Conservation (phyloP, 306 rosid species). For the Sicyos edulis region DNA sequence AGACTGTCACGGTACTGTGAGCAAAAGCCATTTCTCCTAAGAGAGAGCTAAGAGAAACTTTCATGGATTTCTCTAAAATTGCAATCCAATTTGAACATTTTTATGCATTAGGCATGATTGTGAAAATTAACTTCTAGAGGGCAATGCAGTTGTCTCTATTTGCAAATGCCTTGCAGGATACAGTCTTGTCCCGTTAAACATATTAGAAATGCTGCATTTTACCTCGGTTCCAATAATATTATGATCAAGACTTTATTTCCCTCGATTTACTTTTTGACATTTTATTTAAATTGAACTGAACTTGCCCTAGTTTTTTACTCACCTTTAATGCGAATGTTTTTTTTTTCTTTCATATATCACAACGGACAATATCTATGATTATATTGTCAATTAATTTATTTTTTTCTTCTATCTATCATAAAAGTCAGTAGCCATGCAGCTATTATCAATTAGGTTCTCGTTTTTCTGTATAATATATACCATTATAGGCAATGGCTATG, state of each 20-base stretch:
- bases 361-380: not conserved
- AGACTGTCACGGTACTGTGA: conserved; percentile 5
- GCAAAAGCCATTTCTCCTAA: conserved; percentile 3
- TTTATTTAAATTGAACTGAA: not conserved
- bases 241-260: not conserved
- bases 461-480: not conserved
- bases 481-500: not conserved
- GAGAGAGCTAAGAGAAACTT: conserved; percentile 1
- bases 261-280: not conserved
- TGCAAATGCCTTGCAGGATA: not conserved
- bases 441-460: not conserved
- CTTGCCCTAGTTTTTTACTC: conserved; percentile 13
- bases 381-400: not conserved
- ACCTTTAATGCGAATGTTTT: not conserved
- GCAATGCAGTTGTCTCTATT: not conserved
- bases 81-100: not conserved
- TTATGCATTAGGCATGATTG: not conserved
- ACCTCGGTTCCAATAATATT: not conserved
- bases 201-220: not conserved
- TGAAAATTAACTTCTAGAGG: not conserved
- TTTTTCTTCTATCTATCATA: not conserved
- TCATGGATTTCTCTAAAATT: conserved; percentile 9
- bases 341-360: too few species aligned
- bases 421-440: conserved; percentile 3
- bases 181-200: not conserved